These are phyloP conservation scores for Acidiella bohemica DNA, from an alignment of 495 filamentous ascomycete genomes.

Conservation along the genomic window DNA sequence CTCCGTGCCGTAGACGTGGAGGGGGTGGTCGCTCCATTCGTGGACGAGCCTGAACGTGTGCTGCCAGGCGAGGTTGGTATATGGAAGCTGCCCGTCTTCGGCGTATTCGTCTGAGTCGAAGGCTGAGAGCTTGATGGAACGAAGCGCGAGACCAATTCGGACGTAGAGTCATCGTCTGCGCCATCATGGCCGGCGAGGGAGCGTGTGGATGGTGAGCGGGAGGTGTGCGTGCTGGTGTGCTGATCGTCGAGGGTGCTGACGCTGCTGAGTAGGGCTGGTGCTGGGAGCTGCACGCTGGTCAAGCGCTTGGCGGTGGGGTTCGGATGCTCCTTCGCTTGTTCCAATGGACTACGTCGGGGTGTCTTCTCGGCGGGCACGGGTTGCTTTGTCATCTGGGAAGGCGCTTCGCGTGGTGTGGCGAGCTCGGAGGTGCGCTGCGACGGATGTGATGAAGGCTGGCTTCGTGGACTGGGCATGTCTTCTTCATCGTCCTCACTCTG, in stretches of 20 bases:
- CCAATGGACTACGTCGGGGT: conserved; percentile 10
- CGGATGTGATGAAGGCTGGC: background rate
- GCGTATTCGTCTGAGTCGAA: conserved; percentile 13
- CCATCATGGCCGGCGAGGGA: conserved; percentile 13
- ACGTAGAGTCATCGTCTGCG: conserved; percentile 1
- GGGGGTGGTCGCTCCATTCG: conserved; percentile 12
- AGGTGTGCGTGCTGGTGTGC: conserved; percentile 7
- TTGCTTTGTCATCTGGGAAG: background rate
- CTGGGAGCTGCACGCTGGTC: conserved; percentile 7
- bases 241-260: conserved; percentile 12
- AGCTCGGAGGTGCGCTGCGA: background rate
- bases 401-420: background rate
- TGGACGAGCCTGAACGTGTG: conserved; percentile 7
- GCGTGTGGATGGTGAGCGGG: conserved; percentile 11
- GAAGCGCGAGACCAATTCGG: conserved; percentile 17
- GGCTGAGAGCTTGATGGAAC: conserved; percentile 16
- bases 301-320: conserved; percentile 8
- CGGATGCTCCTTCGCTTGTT: conserved; percentile 9
- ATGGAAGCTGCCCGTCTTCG: conserved; percentile 13
- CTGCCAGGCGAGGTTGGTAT: conserved; percentile 9
- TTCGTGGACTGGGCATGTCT: conserved; percentile 1
- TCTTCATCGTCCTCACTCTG: conserved; percentile 5
- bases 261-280: conserved; percentile 14
- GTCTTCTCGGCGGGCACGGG: background rate
- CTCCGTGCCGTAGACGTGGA: conserved; percentile 2